Conservation (phyloP, 1,139 yeast species). For the Suhomyces chickasaworum region DNA sequence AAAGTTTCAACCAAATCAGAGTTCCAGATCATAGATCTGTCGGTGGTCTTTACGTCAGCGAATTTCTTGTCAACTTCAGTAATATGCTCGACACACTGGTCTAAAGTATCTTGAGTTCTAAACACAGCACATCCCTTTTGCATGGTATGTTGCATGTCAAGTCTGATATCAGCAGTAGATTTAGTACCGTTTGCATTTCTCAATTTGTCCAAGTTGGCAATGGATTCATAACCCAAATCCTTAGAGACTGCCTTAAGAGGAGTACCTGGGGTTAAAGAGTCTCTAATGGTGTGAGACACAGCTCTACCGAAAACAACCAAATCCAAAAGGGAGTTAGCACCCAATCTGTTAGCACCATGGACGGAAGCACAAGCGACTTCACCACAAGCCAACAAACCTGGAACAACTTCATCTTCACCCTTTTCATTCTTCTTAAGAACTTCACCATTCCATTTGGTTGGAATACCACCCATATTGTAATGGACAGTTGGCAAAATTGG, state of each 20-base stretch:
- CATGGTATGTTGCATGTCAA: constrained; percentile 93
- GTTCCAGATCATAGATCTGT: constrained; percentile 98
- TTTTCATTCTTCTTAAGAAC: constrained; percentile 79
- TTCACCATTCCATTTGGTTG: constrained; percentile 97
- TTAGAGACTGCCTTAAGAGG: constrained; percentile 78
- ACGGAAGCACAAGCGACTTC: constrained; percentile 99
- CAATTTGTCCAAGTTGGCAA: constrained; percentile 84
- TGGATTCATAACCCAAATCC: constrained; percentile 86
- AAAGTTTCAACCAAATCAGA: constrained; percentile 94
- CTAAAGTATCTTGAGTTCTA: constrained; percentile 90
- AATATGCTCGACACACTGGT: constrained; percentile 86
- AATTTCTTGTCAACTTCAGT: constrained; percentile 73
- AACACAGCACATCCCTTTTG: constrained; percentile 97
- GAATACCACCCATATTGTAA: constrained; percentile 99
- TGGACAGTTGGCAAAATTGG: constrained; percentile 98
- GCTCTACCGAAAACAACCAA: constrained; percentile 99
- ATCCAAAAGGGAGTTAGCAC: constrained; percentile 98
- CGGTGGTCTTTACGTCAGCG: constrained; percentile 74
- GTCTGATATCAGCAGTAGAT: constrained; percentile 86
- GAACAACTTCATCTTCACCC: constrained; percentile 90
- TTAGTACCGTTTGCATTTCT: constrained; percentile 84
- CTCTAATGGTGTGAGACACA: constrained; percentile 88
- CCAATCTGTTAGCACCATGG: constrained; percentile 98
- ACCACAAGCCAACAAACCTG: constrained; percentile 97
- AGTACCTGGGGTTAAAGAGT: constrained; percentile 80